Evolutionary conservation across 2,329 filamentous ascomycete species (phyloP), one percentile per base, ranked within the genome.

Genomic region (Cladosporium sp.): DNA sequence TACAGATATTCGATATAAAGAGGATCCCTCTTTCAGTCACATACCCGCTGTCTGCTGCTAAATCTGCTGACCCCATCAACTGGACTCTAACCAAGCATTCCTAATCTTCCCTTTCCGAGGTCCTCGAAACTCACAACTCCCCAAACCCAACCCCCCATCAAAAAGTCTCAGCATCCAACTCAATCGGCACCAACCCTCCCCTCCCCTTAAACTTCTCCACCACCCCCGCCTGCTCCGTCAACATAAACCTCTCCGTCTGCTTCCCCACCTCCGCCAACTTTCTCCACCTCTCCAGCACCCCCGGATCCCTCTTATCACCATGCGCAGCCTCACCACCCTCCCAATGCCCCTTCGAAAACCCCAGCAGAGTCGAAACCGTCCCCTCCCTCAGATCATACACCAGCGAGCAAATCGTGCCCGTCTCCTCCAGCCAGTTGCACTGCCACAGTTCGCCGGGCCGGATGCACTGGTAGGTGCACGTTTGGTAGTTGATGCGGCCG

Each of bases 391-490:
- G 79, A 52, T 82, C 78, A 55, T 77, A 82, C 1, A 81, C 76
- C 0, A 79, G 61, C 1, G 75, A 79, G 48, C 73, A 74, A 1
- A 82, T 70, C 0, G 78, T 81, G 0, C 78, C 79, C 0, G 78
- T 82, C 62, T 82, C 78, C 51, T 82, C 78, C 1, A 82, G 71
- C 78, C 78, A 82, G 52, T 78, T 81, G 54, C 76, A 73, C 57
- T 82, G 78, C 78, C 78, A 82, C 0, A 81, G 59, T 60, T 82
- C 78, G 1, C 76, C 76, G 0, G 77, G 73, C 0, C 78, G 71
- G 22, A 82, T 73, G 61, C 78, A 82, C 58, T 81, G 78, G 57
- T 78, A 82, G 20, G 38, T 49, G 46, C 46, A 49, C 1, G 72
- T 69, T 56, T 80, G 77, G 60, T 73, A 79, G 61, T 79, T 79